Evolutionary conservation across 2,329 filamentous ascomycete genomes (phyloP), one percentile per base, ranked within the genome.

Genomic region (Colletotrichum tabaci): DNA sequence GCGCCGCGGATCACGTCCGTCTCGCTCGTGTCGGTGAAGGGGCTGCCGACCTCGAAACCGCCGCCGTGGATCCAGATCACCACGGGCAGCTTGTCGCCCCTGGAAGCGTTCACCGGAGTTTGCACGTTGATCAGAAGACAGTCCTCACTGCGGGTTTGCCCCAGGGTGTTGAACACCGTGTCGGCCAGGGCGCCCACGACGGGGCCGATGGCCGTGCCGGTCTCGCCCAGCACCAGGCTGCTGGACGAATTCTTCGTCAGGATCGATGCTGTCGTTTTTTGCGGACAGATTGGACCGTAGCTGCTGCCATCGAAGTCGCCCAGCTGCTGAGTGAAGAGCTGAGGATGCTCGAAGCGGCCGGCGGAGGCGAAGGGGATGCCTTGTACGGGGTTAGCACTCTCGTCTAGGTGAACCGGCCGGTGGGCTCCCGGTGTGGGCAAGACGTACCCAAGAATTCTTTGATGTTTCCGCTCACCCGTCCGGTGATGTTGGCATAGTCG

Each of bases 121-220:
- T 83, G 80, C 5, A 89, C 81, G 58, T 84, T 85, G 40, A 89
- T 71, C 8, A 80, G 84, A 40, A 90, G 77, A 72, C 87, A 90
- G 73, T 89, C 87, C 74, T 90, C 87, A 16, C 64, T 67, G n/a
- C 64, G 64, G 38, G 64, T 46, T 44, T 21, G 56, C 6, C 56
- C 56, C 15, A 67, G 30, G 38, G 55, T 61, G 47, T 67, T 61
- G 26, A 67, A 67, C 8, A 67, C 64, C 12, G 56, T 67, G 47
- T 67, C 64, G 8, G 47, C 64, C 23, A 67, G 13, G 15, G 64
- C 64, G 5, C 64, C 64, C 10, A 53, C 55, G 23, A 66, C 13
- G 46, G 64, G 55, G 16, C 64, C 64, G 46, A 66, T 61, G 4
- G 55, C 55, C 7, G 64, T 66, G 35, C 64, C 56, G 6, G 47